Base-by-base conservation (phyloP, 768 basidiomycete species). In the Russula foetens region DNA sequence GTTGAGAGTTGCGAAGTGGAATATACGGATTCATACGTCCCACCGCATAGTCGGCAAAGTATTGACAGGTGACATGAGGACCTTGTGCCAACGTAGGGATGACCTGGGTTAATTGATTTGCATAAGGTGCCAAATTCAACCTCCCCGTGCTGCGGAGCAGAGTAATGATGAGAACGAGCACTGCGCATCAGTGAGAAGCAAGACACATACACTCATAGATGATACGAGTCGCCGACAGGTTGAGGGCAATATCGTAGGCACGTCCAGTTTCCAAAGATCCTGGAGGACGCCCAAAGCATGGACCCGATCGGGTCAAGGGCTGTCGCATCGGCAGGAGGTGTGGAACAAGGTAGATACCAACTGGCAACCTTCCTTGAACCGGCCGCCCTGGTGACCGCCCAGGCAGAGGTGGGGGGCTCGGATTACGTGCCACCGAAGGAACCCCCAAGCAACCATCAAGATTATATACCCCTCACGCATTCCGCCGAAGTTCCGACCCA, bases 51-150 rank as follows among this genome's bases (percentile, higher is more conserved):
- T 23, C 3, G 21, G 29, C 33, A 53, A 3, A 5, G 7, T 28
- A 12, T 56, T 48, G 56, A 39, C 56, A 48, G 24, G 46, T 56
- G 14, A 33, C 54, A 14, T 39, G n/a, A 39, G 47, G 48, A 44
- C 47, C 54, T 38, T 19, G 43, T 38, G 28, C 54, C 43, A 17
- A 44, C 11, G 21, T 8, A 9, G 41, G 53, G 53, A 54, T 56
- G 60, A 14, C 41, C 60, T 61, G 60, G 43, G 60, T 23, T 61
- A 61, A 29, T 61, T 61, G 55, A 61, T 56, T 61, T 61, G 49
- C 28, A 51, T 44, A 39, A 21, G 14, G 9, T 56, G 48, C 60
- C 60, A 12, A 46, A 33, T 52, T 38, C 60, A 45, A 56, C 60
- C 60, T 61, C 60, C 49, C 60, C 19, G 48, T 21, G 49, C 60